A percentile compares a stretch with the other conserved stretches of the same genome.
phyloP scores from a whole-genome alignment of 495 filamentous ascomycete genomes.

The Annulohypoxylon stygium region DNA sequence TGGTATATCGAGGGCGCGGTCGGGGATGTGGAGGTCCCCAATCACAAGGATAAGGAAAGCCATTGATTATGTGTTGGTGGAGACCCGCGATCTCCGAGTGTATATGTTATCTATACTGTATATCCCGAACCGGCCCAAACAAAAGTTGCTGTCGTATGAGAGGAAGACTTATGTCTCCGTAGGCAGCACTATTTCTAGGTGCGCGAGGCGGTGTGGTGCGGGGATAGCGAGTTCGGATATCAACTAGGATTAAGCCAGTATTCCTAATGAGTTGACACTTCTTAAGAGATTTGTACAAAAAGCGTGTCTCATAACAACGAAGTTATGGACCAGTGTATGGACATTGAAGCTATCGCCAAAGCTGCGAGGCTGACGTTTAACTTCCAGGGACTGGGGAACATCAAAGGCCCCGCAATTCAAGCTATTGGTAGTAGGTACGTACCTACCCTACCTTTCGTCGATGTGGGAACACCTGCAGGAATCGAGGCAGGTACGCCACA shows the following conservation, averaged over 20 bases:
- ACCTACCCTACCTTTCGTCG: slow-evolving; percentile 2
- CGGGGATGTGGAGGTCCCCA: slow-evolving; percentile 97
- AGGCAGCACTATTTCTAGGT: slow-evolving; percentile 28
- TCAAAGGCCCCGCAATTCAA: slow-evolving; percentile 41
- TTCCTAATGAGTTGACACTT: neutral
- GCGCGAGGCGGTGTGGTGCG: slow-evolving; percentile 13
- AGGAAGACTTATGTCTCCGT: neutral
- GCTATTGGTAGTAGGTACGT: slow-evolving; percentile 17
- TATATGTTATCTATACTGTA: neutral
- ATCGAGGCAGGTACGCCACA: slow-evolving; percentile 4
- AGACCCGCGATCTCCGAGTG: slow-evolving; percentile 7
- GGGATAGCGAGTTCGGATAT: neutral
- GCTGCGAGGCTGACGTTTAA: slow-evolving; percentile 44
- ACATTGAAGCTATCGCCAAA: slow-evolving; percentile 33
- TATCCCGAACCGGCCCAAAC: slow-evolving; percentile 5
- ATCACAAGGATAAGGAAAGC: slow-evolving; percentile 81
- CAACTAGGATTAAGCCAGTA: neutral
- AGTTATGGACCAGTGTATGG: neutral
- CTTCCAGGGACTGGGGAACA: slow-evolving; percentile 23
- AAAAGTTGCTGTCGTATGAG: slow-evolving; percentile 1
- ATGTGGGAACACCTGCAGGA: slow-evolving; percentile 17
- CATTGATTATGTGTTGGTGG: slow-evolving; percentile 49
- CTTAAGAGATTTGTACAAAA: neutral
- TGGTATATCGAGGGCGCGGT: slow-evolving; percentile 90
- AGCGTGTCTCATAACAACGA: slow-evolving; percentile 16